These are phyloP conservation scores for Strobilomyces dryophilus DNA, from an alignment of 768 basidiomycete species.

Conservation along the genomic window DNA sequence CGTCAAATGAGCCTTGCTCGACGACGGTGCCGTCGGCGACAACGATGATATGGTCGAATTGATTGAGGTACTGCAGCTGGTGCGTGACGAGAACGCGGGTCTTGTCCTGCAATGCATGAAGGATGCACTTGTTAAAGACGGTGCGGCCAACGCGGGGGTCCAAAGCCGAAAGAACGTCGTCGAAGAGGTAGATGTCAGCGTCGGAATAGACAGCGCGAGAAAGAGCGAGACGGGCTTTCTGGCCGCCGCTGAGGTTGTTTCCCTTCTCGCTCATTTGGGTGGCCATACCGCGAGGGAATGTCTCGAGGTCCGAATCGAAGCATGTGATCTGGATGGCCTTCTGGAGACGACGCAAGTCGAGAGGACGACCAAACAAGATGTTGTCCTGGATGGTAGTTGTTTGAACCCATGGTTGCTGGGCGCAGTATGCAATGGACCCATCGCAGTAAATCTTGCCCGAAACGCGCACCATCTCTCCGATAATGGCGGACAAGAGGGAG, in stretches of 20 bases:
- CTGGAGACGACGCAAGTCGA: slow-evolving; percentile 24
- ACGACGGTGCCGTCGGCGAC: slow-evolving; percentile 41
- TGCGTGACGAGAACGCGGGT: slow-evolving; percentile 30
- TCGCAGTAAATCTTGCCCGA: slow-evolving; percentile 21
- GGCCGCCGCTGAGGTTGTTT: slow-evolving; percentile 42
- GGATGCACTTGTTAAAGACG: slow-evolving; percentile 27
- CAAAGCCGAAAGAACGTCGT: slow-evolving; percentile 44
- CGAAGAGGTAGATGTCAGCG: slow-evolving; percentile 41
- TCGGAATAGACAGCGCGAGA: slow-evolving; percentile 44
- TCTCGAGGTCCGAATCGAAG: slow-evolving; percentile 28
- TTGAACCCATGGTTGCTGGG: slow-evolving; percentile 32
- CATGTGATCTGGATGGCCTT: slow-evolving; percentile 26
- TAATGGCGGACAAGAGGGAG: slow-evolving; percentile 27
- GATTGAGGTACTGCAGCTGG: slow-evolving; percentile 29
- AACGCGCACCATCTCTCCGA: slow-evolving; percentile 27
- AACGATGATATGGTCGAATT: slow-evolving; percentile 45
- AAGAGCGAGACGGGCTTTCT: slow-evolving; percentile 45
- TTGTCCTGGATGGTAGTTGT: slow-evolving; percentile 30
- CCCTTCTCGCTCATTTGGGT: slow-evolving; percentile 49
- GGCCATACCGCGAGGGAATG: slow-evolving; percentile 27
- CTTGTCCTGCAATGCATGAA: slow-evolving; percentile 17
- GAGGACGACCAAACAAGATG: slow-evolving; percentile 28
- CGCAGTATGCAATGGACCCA: slow-evolving; percentile 30
- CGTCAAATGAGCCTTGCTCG: slow-evolving; percentile 42
- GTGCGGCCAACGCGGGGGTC: slow-evolving; percentile 42